Base-by-base conservation (phyloP, 2,329 filamentous ascomycete genomes). In the Phialophora macrospora region DNA sequence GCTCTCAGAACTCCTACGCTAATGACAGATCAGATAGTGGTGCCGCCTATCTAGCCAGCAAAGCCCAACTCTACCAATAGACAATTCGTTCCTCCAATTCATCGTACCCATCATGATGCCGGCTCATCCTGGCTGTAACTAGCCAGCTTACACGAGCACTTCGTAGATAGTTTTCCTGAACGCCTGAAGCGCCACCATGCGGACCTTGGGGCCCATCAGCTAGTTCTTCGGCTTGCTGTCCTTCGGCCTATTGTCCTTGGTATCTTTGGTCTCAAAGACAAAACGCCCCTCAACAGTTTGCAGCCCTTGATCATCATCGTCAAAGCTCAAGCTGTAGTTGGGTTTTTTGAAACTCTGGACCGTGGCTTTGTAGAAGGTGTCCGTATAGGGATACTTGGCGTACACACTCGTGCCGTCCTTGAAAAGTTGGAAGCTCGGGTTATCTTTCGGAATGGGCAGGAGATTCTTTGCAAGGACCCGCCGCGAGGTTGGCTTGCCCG, bases 311-410 rank as follows among this genome's bases (percentile, higher is more conserved):
- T 87, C 88, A 68, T 84, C 89, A 74, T 92, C 90, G 14, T 94
- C 91, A 72, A 94, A 94, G 68, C 91, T 88, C 69, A 94, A 80
- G 63, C 78, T 75, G 68, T 80, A 82, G 60, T 77, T 76, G 54
- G 81, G 80, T 69, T 81, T 83, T 73, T 79, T 88, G 81, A 81
- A 86, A 32, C 65, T 88, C 41, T 88, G 88, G 78, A 91, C 90
- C 71, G 93, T 90, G 1, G 91, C 91, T 75, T 90, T 88, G 76
- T 95, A 95, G 73, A 95, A 94, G 0, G 90, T 93, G 0, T 91
- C 93, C 0, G 91, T 94, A 72, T 92, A 88, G 0, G 91, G 91
- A 73, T 95, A 95, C 64, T 92, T 80, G 0, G 91, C 91, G 64
- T 94, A 81, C 8, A 94, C 91, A 54, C 87, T 85, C 74, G 89